A percentile compares a stretch with the other conserved stretches of the same genome.
Evolutionary conservation across 1,139 yeast genomes (phyloP).

Genomic region (Yamadazyma pseudoaaseri): DNA sequence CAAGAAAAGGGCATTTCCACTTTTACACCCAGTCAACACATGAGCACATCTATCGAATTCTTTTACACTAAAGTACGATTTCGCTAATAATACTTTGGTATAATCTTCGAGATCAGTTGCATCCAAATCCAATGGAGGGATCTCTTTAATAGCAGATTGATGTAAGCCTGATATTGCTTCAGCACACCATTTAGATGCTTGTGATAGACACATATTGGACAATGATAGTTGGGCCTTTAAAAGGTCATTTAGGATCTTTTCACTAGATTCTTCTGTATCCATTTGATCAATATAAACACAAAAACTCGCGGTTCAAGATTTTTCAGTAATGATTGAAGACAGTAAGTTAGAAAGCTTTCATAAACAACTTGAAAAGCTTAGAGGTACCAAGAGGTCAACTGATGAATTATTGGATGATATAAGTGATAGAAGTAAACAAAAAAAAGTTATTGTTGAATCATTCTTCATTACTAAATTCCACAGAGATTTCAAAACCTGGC

Average conservation of each 20-base stretch:
- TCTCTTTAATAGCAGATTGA: slow-evolving; percentile 10
- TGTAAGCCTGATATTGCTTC: slow-evolving; percentile 63
- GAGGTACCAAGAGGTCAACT: slow-evolving; percentile 3
- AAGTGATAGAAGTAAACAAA: slow-evolving; percentile 15
- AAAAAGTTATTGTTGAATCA: slow-evolving; percentile 33
- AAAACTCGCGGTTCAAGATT: slow-evolving; percentile 1
- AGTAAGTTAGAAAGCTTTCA: background rate
- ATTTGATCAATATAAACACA: background rate
- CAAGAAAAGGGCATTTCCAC: slow-evolving; percentile 61
- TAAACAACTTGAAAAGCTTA: background rate
- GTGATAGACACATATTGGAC: slow-evolving; percentile 51
- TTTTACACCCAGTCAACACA: slow-evolving; percentile 50
- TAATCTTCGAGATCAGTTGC: slow-evolving; percentile 31
- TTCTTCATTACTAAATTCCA: slow-evolving; percentile 33
- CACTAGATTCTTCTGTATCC: slow-evolving; percentile 8
- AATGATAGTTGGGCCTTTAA: slow-evolving; percentile 17
- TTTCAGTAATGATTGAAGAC: slow-evolving; percentile 2
- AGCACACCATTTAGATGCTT: slow-evolving; percentile 79
- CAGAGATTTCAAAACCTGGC: slow-evolving; percentile 33
- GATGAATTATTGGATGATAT: slow-evolving; percentile 12
- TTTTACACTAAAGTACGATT: slow-evolving; percentile 74
- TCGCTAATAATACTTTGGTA: slow-evolving; percentile 55
- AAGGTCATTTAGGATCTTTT: slow-evolving; percentile 18
- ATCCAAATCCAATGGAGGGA: slow-evolving; percentile 12
- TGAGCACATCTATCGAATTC: slow-evolving; percentile 82